These are phyloP conservation scores for Amaranthus cruentus DNA, from an alignment of 148 eudicot genomes.

Conservation along the genomic window DNA sequence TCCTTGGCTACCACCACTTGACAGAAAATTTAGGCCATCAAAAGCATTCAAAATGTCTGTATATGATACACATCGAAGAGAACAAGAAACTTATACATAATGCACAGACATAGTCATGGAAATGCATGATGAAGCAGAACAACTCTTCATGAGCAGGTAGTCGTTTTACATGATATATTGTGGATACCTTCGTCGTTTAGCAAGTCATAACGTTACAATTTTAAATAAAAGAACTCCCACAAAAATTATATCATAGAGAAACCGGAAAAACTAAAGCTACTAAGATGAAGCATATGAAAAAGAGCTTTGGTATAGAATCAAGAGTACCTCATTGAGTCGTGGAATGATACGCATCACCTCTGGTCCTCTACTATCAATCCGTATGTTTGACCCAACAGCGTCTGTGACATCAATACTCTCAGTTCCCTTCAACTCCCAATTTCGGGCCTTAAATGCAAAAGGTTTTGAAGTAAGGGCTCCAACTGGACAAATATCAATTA, in stretches of 20 bases:
- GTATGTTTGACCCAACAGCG: constrained; percentile 96
- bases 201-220: neutral
- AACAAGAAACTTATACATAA: neutral
- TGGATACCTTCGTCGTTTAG: neutral
- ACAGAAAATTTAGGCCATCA: neutral
- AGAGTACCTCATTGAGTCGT: constrained; percentile 84
- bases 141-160: neutral
- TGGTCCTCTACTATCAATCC: constrained; percentile 97
- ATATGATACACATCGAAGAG: neutral
- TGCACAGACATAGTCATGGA: neutral
- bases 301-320: neutral
- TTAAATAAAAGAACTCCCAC: neutral
- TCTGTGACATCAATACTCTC: constrained; percentile 95
- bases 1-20: neutral
- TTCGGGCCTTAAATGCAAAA: constrained; percentile 97
- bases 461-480: constrained; percentile 99
- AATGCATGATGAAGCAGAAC: neutral
- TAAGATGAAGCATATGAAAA: neutral
- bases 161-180: neutral
- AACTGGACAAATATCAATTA: constrained; percentile 97
- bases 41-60: neutral
- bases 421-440: constrained; percentile 96
- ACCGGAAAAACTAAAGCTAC: neutral
- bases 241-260: neutral
- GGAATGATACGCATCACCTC: constrained; percentile 98